phyloP scores from a whole-genome alignment of 2,329 filamentous ascomycete species.

The Penicillium sp. region DNA sequence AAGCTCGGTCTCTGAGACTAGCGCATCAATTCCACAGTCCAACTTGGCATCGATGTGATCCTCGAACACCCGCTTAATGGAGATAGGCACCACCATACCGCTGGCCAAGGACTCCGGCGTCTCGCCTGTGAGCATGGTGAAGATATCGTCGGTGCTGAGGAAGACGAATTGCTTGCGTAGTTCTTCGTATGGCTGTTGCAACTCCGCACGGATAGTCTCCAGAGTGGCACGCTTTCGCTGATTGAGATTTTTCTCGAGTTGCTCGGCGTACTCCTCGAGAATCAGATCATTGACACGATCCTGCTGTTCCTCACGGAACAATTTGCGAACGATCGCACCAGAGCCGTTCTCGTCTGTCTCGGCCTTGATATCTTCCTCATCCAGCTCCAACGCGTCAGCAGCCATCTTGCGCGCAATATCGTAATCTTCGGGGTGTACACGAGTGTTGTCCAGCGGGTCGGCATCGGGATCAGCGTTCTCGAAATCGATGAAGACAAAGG shows the following conservation, averaged over 20 bases:
- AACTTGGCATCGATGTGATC: constrained; percentile 92
- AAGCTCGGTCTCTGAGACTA: constrained; percentile 78
- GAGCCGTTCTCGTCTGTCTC: constrained; percentile 87
- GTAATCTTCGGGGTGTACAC: constrained; percentile 97
- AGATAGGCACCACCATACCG: constrained; percentile 89
- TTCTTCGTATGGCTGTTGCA: constrained; percentile 92
- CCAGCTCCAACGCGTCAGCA: constrained; percentile 90
- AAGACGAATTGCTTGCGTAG: constrained; percentile 74
- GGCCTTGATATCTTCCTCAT: constrained; percentile 96
- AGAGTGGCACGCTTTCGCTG: constrained; percentile 93
- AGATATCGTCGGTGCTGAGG: constrained; percentile 73
- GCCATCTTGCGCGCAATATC: constrained; percentile 98
- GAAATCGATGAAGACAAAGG: constrained; percentile 87
- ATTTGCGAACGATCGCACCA: constrained; percentile 85
- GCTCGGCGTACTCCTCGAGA: constrained; percentile 93
- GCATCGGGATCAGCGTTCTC: constrained; percentile 77
- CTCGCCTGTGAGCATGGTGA: constrained; percentile 95
- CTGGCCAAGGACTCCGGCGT: constrained; percentile 78
- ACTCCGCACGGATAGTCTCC: constrained; percentile 90
- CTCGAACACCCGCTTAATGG: constrained; percentile 81
- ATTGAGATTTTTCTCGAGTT: constrained; percentile 87
- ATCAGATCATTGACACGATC: constrained; percentile 96
- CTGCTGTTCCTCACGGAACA: constrained; percentile 91
- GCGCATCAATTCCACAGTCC: constrained; percentile 90
- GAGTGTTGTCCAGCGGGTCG: constrained; percentile 93